These are phyloP conservation scores for Penicillium frequentans DNA, from an alignment of 2,329 filamentous ascomycete species.

Conservation along the genomic window DNA sequence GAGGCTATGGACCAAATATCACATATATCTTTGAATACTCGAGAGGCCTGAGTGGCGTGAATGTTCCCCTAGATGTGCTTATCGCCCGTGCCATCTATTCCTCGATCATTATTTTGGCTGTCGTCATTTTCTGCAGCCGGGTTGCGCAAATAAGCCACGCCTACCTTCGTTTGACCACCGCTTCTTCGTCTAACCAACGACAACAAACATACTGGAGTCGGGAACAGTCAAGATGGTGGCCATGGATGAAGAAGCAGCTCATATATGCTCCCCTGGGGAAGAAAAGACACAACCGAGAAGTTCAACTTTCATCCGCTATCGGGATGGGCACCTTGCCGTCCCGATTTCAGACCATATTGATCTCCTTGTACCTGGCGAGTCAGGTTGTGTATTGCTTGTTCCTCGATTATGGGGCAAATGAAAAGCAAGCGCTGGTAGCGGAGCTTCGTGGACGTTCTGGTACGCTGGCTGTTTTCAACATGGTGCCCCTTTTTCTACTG, in stretches of 20 bases:
- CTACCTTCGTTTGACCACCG: slow-evolving; percentile 46
- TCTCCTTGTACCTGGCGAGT: slow-evolving; percentile 66
- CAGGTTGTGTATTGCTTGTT: slow-evolving; percentile 72
- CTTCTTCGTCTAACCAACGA: slow-evolving; percentile 33
- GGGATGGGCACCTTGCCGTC: slow-evolving; percentile 76
- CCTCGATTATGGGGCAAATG: slow-evolving; percentile 45
- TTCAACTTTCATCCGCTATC: slow-evolving; percentile 66
- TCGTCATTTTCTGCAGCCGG: slow-evolving; percentile 42
- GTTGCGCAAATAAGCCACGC: slow-evolving; percentile 45
- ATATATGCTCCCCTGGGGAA: slow-evolving; percentile 66
- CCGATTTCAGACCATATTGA: slow-evolving; percentile 71
- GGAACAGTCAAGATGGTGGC: slow-evolving; percentile 43
- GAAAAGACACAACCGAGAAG: slow-evolving; percentile 74
- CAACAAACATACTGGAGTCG: slow-evolving; percentile 49
- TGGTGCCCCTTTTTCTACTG: slow-evolving; percentile 86
- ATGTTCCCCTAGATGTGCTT: slow-evolving; percentile 40
- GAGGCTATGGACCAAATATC: slow-evolving; percentile 33
- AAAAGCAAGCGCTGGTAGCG: slow-evolving; percentile 63
- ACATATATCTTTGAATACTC: slow-evolving; percentile 45
- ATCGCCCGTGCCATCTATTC: slow-evolving; percentile 42
- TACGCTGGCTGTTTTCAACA: slow-evolving; percentile 80
- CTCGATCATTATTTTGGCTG: slow-evolving; percentile 34
- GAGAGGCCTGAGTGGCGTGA: slow-evolving; percentile 39
- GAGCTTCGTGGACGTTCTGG: slow-evolving; percentile 85
- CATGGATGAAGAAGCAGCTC: slow-evolving; percentile 47